A percentile compares a stretch with the other conserved stretches of the same genome.
Conservation (phyloP, 1,284 basidiomycete genomes). For the Naganishia albida region DNA sequence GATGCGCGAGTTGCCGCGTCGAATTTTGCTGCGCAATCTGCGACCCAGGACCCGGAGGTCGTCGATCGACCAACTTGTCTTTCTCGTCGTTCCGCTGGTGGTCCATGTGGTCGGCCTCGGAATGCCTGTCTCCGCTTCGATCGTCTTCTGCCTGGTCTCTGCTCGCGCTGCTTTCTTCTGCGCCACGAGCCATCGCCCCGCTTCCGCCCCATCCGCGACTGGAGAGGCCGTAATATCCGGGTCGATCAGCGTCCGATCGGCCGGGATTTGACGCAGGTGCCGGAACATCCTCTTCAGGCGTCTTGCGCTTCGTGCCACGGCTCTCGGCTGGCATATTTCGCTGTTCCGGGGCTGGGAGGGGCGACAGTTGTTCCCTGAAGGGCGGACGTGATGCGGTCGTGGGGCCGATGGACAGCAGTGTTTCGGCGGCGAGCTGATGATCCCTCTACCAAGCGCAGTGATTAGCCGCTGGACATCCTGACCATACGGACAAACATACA, state of each 20-base stretch:
- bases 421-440: conserved; percentile 53
- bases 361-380: conserved; percentile 19
- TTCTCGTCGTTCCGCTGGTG: conserved; percentile 17
- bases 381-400: conserved; percentile 31
- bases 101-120: conserved; percentile 1
- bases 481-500: not conserved
- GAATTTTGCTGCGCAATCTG: conserved; percentile 18
- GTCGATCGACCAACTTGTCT: conserved; percentile 27
- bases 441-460: conserved; percentile 41
- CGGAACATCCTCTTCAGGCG: conserved; percentile 9
- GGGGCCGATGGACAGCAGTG: conserved; percentile 51
- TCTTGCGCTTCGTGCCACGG: conserved; percentile 9
- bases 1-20: conserved; percentile 6
- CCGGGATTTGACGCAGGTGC: not conserved
- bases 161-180: not conserved
- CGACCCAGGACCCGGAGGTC: conserved; percentile 22
- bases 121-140: not conserved
- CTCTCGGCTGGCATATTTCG: not conserved
- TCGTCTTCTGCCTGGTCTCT: conserved; percentile 1
- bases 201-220: conserved; percentile 18
- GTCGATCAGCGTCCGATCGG: conserved; percentile 9
- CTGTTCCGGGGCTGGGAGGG: conserved; percentile 15
- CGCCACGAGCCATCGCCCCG: not conserved
- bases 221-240: conserved; percentile 13
- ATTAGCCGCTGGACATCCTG: not conserved